A percentile compares a stretch with the other conserved stretches of the same genome.
These are phyloP conservation scores for Coemansia guatemalensis DNA, from an alignment of 192 early-diverging fungal species.

Conservation along the genomic window DNA sequence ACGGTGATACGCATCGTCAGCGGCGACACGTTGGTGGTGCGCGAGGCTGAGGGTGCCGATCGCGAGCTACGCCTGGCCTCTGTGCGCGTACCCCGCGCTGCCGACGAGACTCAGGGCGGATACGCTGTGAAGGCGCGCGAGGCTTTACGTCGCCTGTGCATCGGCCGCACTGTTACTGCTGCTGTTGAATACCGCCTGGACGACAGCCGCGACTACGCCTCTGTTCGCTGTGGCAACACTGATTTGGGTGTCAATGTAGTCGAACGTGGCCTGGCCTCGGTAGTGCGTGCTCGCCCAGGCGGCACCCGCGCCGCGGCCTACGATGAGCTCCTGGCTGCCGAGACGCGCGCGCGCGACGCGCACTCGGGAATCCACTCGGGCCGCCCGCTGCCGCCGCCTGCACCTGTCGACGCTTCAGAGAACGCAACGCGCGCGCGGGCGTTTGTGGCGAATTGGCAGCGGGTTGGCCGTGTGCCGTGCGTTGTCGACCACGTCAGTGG, in stretches of 20 bases:
- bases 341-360: constrained; percentile 66
- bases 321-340: constrained; percentile 81
- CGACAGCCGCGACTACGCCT: constrained; percentile 86
- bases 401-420: constrained; percentile 83
- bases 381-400: constrained; percentile 75
- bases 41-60: constrained; percentile 45
- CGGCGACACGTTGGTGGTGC: constrained; percentile 61
- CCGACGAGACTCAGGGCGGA: constrained; percentile 71
- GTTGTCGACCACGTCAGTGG: constrained; percentile 86
- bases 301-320: constrained; percentile 84
- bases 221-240: constrained; percentile 63
- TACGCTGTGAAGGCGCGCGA: constrained; percentile 90
- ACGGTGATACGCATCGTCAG: constrained; percentile 62
- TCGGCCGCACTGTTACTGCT: constrained; percentile 79
- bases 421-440: constrained; percentile 78
- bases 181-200: constrained; percentile 85
- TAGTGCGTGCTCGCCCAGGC: constrained; percentile 80
- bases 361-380: constrained; percentile 80
- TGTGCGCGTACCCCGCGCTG: constrained; percentile 66
- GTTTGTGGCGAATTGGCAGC: constrained; percentile 82
- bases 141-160: constrained; percentile 79
- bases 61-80: constrained; percentile 61
- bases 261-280: constrained; percentile 68
- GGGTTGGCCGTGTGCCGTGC: constrained; percentile 70
- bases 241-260: constrained; percentile 65